Base-by-base conservation (phyloP, 2,329 filamentous ascomycete species). In the Aureobasidium sp. region DNA sequence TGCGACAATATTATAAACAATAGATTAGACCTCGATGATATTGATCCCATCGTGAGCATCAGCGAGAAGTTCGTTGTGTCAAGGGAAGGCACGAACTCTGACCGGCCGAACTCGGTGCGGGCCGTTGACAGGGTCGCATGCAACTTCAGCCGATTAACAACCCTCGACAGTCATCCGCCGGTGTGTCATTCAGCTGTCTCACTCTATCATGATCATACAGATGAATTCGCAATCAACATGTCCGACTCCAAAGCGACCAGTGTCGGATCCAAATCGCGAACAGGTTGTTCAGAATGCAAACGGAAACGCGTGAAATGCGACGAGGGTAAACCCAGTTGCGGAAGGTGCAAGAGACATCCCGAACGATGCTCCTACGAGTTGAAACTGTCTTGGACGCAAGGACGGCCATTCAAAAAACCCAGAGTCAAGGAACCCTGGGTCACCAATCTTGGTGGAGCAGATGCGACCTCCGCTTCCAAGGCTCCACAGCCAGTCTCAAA, bases 301-400 rank as follows among this genome's bases (percentile, higher is more conserved):
- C 54, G 57, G 14, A 56, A 61, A 22, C 55, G 62, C 41, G 62
- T 64, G 22, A 64, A 65, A 56, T 65, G 62, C 42, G 57, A 64
- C 30, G 63, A 65, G 42, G 48, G 47, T 6, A 53, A 51, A 34
- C 61, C 61, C 17, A 30, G 30, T 27, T 61, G 61, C 30, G 54
- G 38, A 11, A 56, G 58, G n/a, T 62, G 60, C 45, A 40, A 39
- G 7, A 56, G 59, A 50, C 45, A 56, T 25, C 54, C 55, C 16
- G 55, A 54, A 35, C 30, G 38, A 22, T 61, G 59, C 25, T 41
- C 53, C 11, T 59, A 53, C 27, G 32, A 16, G n/a, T 54, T 53
- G 51, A 53, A 45, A 19, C 17, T 53, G 25, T 53, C 51, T 17
- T 53, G 50, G 32, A 53, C 45, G 35, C 27, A 45, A 32, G 34